Percentiles rank a stretch among this genome's conserved stretches.
phyloP scores from a whole-genome alignment of 257 asterid species.

The Gentiana dahurica region DNA sequence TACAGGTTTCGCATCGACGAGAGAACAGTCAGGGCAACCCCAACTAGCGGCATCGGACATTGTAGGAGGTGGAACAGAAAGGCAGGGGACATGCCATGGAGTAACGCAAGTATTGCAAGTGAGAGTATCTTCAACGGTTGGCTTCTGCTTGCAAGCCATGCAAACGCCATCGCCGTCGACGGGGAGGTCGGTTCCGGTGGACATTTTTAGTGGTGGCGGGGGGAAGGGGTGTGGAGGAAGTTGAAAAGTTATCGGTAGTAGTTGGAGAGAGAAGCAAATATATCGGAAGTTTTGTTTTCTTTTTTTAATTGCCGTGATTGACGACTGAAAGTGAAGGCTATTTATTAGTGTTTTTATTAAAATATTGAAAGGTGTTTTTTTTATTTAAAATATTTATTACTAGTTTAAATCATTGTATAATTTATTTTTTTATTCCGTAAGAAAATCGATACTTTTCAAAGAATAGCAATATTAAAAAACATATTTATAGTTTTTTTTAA shows the following conservation, averaged over 20 bases:
- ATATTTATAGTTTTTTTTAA: too few species aligned
- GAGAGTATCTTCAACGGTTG: constrained; percentile 38
- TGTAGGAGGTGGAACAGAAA: constrained; percentile 32
- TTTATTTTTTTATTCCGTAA: too few species aligned
- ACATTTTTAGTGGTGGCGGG: constrained; percentile 24
- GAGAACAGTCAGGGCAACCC: constrained; percentile 75
- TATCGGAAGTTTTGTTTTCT: too few species aligned
- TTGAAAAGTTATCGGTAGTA: background rate
- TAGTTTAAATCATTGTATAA: too few species aligned
- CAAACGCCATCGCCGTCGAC: constrained; percentile 81
- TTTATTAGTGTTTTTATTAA: too few species aligned
- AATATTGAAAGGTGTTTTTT: too few species aligned
- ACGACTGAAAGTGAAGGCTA: too few species aligned
- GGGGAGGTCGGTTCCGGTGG: constrained; percentile 52
- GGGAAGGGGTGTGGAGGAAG: background rate
- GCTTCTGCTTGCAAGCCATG: constrained; percentile 63
- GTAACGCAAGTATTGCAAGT: constrained; percentile 65
- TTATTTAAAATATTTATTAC: too few species aligned
- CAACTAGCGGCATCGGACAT: constrained; percentile 48
- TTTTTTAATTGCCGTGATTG: too few species aligned
- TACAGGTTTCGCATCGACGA: constrained; percentile 14
- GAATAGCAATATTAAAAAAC: too few species aligned
- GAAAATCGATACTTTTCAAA: too few species aligned
- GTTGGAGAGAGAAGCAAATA: background rate
- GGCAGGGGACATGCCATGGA: constrained; percentile 80